Evolutionary conservation across 768 basidiomycete species (phyloP).

Genomic region (Butyriboletus loyo): DNA sequence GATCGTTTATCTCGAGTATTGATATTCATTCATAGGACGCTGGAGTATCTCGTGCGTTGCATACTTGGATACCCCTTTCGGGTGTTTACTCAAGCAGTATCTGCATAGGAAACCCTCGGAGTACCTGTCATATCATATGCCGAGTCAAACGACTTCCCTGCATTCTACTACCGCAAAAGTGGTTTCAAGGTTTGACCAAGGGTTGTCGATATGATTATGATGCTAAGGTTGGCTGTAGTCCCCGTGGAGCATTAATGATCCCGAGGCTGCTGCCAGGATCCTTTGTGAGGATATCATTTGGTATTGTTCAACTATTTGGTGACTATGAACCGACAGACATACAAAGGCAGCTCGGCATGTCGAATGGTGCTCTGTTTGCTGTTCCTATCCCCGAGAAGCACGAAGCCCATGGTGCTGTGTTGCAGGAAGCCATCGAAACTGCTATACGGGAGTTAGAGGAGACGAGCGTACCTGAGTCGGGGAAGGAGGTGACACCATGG

Average conservation of each 20-base stretch:
- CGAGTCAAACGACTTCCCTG: conserved; percentile 80
- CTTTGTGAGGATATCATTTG: conserved; percentile 53
- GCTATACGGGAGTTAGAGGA: conserved; percentile 82
- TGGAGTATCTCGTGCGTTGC: conserved; percentile 68
- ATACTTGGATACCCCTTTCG: neutral
- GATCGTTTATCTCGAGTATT: neutral
- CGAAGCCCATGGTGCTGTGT: conserved; percentile 57
- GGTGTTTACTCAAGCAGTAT: neutral
- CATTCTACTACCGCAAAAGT: conserved; percentile 85
- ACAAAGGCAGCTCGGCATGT: conserved; percentile 66
- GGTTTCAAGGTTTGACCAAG: conserved; percentile 57
- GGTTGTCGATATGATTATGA: neutral
- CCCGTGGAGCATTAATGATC: conserved; percentile 71
- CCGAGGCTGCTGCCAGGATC: conserved; percentile 65
- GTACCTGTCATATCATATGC: conserved; percentile 86
- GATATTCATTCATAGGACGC: conserved; percentile 47
- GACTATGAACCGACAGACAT: conserved; percentile 44
- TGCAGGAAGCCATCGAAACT: conserved; percentile 78
- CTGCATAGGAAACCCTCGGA: conserved; percentile 83
- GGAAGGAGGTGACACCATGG: conserved; percentile 97
- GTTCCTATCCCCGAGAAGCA: conserved; percentile 85
- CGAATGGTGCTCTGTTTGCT: conserved; percentile 78
- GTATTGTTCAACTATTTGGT: neutral
- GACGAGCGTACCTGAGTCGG: conserved; percentile 72
- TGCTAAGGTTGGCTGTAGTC: conserved; percentile 43